These are phyloP conservation scores for Cucumis variabilis DNA, from an alignment of 331 rosid genomes.

Conservation along the genomic window DNA sequence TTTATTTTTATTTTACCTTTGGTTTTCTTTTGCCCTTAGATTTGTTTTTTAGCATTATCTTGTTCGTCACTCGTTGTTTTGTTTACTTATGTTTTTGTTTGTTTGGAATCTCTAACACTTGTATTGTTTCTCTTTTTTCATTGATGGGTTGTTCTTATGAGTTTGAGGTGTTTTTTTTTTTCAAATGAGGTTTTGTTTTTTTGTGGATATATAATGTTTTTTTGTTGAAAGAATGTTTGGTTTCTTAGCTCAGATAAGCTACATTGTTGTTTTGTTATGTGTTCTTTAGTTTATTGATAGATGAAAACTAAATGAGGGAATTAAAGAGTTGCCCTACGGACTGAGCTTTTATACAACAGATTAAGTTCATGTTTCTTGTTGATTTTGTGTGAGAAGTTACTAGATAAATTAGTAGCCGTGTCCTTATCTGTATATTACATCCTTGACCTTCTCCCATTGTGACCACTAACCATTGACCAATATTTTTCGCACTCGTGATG, in stretches of 20 bases:
- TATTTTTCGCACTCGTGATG: constrained; percentile 9
- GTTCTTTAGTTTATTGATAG: background rate
- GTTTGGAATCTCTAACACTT: constrained; percentile 33
- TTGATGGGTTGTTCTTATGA: background rate
- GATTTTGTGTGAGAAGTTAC: too few relatives aligned
- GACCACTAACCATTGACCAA: too few relatives aligned
- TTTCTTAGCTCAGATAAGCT: constrained; percentile 21
- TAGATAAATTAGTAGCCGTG: too few relatives aligned
- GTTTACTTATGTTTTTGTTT: constrained; percentile 26
- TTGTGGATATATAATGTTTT: background rate
- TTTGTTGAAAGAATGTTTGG: constrained; percentile 5
- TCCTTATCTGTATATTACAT: too few relatives aligned
- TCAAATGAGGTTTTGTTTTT: background rate
- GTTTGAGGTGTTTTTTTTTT: background rate
- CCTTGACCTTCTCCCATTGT: too few relatives aligned
- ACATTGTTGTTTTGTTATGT: constrained; percentile 19
- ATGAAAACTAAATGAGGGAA: background rate
- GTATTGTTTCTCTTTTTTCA: background rate
- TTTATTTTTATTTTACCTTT: too few relatives aligned
- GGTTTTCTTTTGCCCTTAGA: constrained; percentile 47
- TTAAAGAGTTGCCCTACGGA: background rate
- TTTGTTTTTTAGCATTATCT: constrained; percentile 40
- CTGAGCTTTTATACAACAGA: background rate
- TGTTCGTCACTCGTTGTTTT: background rate
- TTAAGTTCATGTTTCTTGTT: background rate